Evolutionary conservation across 2,329 filamentous ascomycete genomes (phyloP).

Genomic region (Colletotrichum simmondsii): DNA sequence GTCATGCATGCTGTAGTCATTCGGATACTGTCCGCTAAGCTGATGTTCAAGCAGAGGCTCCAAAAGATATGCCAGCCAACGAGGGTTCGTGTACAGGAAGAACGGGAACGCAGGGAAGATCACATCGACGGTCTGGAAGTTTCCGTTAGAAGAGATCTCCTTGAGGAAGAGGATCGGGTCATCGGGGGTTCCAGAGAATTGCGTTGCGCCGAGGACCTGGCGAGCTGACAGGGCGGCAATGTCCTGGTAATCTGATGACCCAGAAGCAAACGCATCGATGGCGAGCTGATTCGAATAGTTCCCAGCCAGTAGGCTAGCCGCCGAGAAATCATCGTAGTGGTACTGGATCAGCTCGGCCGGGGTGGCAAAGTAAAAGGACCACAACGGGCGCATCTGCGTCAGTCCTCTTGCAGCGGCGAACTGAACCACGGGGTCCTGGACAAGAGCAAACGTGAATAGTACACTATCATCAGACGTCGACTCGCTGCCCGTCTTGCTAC

Average conservation of each 20-base stretch:
- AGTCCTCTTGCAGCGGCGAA: conserved; percentile 81
- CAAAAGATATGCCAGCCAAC: conserved; percentile 82
- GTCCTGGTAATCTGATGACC: conserved; percentile 79
- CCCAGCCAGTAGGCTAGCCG: conserved; percentile 71
- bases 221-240: conserved; percentile 82
- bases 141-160: conserved; percentile 87
- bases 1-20: conserved; percentile 84
- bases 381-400: conserved; percentile 82
- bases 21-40: conserved; percentile 85
- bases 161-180: conserved; percentile 83
- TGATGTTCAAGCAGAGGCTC: conserved; percentile 86
- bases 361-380: conserved; percentile 78
- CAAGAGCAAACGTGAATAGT: conserved; percentile 80
- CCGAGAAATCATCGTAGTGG: conserved; percentile 80
- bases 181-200: conserved; percentile 78
- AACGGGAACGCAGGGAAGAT: conserved; percentile 90
- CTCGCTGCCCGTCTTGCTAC: conserved; percentile 38
- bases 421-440: conserved; percentile 83
- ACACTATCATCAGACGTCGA: conserved; percentile 60
- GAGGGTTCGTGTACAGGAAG: conserved; percentile 86
- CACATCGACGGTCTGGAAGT: conserved; percentile 87
- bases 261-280: conserved; percentile 77
- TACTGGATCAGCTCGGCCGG: conserved; percentile 75
- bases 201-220: conserved; percentile 83
- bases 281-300: conserved; percentile 80